Conservation (phyloP, 352 stramenopile genomes). For the Phytophthora pluvialis region DNA sequence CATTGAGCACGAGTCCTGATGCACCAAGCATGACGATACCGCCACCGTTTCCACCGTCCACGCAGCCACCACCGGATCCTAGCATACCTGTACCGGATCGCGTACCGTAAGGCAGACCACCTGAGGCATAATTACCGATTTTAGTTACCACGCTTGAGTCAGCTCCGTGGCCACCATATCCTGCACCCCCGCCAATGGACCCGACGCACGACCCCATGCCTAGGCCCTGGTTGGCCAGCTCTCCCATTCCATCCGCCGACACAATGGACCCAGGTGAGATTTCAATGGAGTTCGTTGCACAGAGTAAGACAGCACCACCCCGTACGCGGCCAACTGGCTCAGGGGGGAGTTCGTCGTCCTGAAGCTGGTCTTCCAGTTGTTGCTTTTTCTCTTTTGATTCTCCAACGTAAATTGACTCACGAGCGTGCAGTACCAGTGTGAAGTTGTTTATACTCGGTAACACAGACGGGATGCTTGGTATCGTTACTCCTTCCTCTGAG, state of each 20-base stretch:
- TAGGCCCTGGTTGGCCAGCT: slow-evolving; percentile 67
- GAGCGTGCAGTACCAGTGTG: slow-evolving; percentile 61
- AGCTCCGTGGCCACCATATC: slow-evolving; percentile 73
- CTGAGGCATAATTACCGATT: slow-evolving; percentile 62
- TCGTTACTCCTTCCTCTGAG: slow-evolving; percentile 7
- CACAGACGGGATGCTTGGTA: slow-evolving; percentile 29
- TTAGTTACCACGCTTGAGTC: slow-evolving; percentile 68
- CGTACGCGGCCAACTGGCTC: slow-evolving; percentile 40
- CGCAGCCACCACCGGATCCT: slow-evolving; percentile 74
- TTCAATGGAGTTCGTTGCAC: slow-evolving; percentile 54
- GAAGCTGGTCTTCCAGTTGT: slow-evolving; percentile 29
- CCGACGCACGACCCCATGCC: slow-evolving; percentile 61
- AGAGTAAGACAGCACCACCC: slow-evolving; percentile 68
- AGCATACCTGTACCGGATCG: slow-evolving; percentile 69
- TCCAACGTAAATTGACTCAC: slow-evolving; percentile 63
- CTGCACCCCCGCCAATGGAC: slow-evolving; percentile 69
- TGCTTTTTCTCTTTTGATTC: slow-evolving; percentile 33
- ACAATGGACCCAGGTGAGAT: slow-evolving; percentile 52
- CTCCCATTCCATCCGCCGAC: slow-evolving; percentile 65
- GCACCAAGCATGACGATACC: slow-evolving; percentile 76
- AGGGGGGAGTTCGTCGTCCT: slow-evolving; percentile 28
- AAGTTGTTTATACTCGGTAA: slow-evolving; percentile 55
- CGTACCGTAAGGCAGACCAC: slow-evolving; percentile 74
- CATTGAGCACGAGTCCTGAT: slow-evolving; percentile 63
- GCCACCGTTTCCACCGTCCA: slow-evolving; percentile 67